These are phyloP conservation scores for Berberis thunbergii DNA, from an alignment of 164 flowering plant species.

Conservation along the genomic window DNA sequence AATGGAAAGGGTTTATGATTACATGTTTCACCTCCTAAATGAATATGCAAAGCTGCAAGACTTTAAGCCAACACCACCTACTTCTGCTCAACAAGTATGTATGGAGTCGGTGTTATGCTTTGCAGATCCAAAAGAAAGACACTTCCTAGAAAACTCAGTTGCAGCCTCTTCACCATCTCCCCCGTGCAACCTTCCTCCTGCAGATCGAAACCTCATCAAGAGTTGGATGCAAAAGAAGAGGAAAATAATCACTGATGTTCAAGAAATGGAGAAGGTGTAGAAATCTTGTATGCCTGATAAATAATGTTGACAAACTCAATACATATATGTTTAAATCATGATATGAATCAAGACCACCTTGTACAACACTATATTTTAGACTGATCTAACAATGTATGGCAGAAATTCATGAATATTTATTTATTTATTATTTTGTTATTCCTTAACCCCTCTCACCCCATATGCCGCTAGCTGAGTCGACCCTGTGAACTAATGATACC, in stretches of 20 bases:
- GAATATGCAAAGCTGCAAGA: constrained; percentile 67
- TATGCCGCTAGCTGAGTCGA: too few species aligned
- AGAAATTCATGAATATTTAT: too few species aligned
- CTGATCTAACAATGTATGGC: too few species aligned
- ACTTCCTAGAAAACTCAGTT: constrained; percentile 34
- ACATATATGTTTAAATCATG: too few species aligned
- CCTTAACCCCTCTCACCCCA: too few species aligned
- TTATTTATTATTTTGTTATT: too few species aligned
- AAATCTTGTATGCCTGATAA: background rate
- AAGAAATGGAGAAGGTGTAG: constrained; percentile 14
- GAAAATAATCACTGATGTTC: constrained; percentile 20
- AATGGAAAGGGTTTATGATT: constrained; percentile 66
- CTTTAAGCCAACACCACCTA: constrained; percentile 49
- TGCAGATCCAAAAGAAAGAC: constrained; percentile 40
- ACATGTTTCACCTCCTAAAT: constrained; percentile 69
- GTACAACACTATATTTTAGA: too few species aligned
- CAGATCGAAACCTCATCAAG: constrained; percentile 15
- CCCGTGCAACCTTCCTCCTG: constrained; percentile 47
- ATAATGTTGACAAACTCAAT: too few species aligned
- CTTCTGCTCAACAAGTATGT: constrained; percentile 47
- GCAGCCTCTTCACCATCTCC: constrained; percentile 28
- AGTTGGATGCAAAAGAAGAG: constrained; percentile 20
- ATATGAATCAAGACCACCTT: too few species aligned
- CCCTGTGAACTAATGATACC: too few species aligned
- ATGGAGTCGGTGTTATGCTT: constrained; percentile 51